Evolutionary conservation across 2,329 filamentous ascomycete species (phyloP).

Genomic region (Penicillium paneum): DNA sequence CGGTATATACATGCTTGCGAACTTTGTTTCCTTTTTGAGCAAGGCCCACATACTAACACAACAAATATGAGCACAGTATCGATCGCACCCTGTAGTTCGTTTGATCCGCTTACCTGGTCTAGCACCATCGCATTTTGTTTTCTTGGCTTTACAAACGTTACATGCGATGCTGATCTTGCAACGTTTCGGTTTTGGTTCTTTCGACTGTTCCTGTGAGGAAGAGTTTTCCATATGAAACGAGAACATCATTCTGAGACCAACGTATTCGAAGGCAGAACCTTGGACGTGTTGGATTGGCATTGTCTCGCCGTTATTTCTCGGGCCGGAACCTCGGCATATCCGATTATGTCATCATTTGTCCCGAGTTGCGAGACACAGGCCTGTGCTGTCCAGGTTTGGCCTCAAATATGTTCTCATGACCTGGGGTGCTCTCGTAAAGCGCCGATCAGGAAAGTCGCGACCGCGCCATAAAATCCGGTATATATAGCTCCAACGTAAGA

Average conservation of each 20-base stretch:
- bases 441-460: too few species aligned
- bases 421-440: too few species aligned
- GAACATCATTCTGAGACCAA: conserved; percentile 4
- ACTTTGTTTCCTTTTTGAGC: conserved; percentile 4
- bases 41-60: conserved; percentile 11
- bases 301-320: background rate
- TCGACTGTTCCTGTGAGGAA: background rate
- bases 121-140: conserved; percentile 6
- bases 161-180: conserved; percentile 4
- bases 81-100: background rate
- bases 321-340: background rate
- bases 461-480: too few species aligned
- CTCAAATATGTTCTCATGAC: too few species aligned
- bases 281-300: background rate
- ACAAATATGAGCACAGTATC: background rate
- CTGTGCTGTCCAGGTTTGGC: too few species aligned
- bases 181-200: background rate
- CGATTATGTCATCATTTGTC: conserved; percentile 4
- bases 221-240: conserved; percentile 1
- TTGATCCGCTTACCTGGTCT: conserved; percentile 1
- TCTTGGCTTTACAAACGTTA: conserved; percentile 5
- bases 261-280: background rate
- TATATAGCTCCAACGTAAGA: too few species aligned
- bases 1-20: conserved; percentile 3
- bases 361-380: background rate